Evolutionary conservation across 208 protist species (phyloP), one percentile per base, ranked within the genome.

Genomic region (Leishmania tropica): DNA sequence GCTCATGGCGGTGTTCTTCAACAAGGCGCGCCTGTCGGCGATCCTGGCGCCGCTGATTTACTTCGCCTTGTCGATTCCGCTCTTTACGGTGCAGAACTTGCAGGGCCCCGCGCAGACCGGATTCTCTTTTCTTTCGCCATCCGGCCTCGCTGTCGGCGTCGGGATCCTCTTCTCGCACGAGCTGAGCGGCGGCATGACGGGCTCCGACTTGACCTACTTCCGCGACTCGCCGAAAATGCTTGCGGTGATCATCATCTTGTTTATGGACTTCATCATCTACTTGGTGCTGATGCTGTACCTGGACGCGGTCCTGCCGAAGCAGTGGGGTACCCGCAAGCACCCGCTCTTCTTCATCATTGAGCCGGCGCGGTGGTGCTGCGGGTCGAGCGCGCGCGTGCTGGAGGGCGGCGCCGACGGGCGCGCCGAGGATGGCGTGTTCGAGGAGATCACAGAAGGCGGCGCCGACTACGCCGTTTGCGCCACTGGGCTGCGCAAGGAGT

Each of bases 321-420:
- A 90, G 42, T 92, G 86, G 88, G 94, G 94, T 4, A 91, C 88
- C 10, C 80, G 73, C 19, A 87, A 85, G 80, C 88, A 93, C 81
- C 89, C 89, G 51, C 80, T 93, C 31, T 96, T 97, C 83, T 96
- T 92, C 78, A 87, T 93, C 35, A 81, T 89, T 10, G 88, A 91
- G 40, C 89, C 91, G 3, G 73, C 87, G 7, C 60, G 58, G 21
- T 79, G 80, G 68, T 77, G 58, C 53, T 81, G n/a, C n/a, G n/a
- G n/a, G n/a, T n/a, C n/a, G n/a, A n/a, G n/a, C n/a, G n/a, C n/a
- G n/a, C n/a, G n/a, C n/a, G 79, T n/a, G 17, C 81, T 83, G 21
- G 75, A 84, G 60, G 80, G 81, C 56, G 83, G 86, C 76, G 35
- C 24, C 13, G 77, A 84, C 67, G 85, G 83, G 35, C 78, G 83